Evolutionary conservation across 495 filamentous ascomycete species (phyloP), one percentile per base, ranked within the genome.

Genomic region (Tricharina praecox): DNA sequence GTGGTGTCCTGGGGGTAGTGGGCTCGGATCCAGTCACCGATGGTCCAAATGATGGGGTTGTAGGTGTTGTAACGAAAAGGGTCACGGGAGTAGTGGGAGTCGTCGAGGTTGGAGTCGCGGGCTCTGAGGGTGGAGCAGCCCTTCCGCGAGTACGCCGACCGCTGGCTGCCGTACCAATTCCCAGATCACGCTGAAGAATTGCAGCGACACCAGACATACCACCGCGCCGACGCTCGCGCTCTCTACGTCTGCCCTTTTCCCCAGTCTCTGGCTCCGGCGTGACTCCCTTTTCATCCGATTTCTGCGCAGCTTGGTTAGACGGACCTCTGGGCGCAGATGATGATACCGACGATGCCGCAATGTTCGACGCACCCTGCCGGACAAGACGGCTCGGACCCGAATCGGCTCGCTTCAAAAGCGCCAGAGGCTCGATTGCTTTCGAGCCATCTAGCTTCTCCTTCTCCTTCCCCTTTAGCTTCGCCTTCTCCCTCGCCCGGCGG

Each of bases 121-220:
- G 33, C 26, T 49, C 35, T 24, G 59, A 44, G n/a, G 57, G 60
- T 25, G 66, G 62, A 41, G 68, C 66, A 28, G 63, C 52, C 51
- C 9, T 20, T 66, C 53, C 21, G 70, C 58, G 7, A 59, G 15
- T 41, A 54, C 55, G 4, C 63, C 56, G 38, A 68, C 69, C 49
- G 65, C 45, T 3, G 67, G 64, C 21, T 63, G 50, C 70, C 62
- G 25, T 69, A 36, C 75, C 75, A n/a, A 96, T 70, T 15, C 88
- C 90, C 15, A 94, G 68, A 62, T 96, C 90, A 13, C 87, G 77
- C 55, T 94, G 85, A 19, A 96, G 64, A 49, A 96, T 93, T 37
- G 78, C 78, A 15, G 85, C 83, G 3, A 85, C 86, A 20, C 73
- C 78, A 23, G 77, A 73, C 28, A 75, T 79, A 51, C 75, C 82